Conservation (phyloP, 257 asterid genomes). For the Eucommia ulmoides region DNA sequence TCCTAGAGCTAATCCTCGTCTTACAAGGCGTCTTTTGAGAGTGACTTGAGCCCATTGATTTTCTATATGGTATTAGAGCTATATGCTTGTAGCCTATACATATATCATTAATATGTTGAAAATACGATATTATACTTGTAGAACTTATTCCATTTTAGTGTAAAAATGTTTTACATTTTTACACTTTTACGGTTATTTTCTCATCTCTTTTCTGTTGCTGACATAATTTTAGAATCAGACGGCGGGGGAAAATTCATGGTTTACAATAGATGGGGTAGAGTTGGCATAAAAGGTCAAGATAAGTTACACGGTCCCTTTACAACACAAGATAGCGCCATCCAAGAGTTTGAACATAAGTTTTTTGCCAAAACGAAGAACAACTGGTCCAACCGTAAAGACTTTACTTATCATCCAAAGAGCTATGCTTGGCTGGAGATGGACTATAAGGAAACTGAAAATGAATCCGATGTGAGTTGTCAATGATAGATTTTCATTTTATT, state of each 20-base stretch:
- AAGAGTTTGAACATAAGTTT: constrained; percentile 61
- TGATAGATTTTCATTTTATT: too few species aligned
- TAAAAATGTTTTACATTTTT: too few species aligned
- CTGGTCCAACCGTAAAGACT: constrained; percentile 53
- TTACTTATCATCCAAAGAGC: constrained; percentile 36
- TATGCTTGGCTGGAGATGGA: constrained; percentile 97
- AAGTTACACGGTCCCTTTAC: constrained; percentile 48
- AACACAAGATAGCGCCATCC: constrained; percentile 41
- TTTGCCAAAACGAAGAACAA: constrained; percentile 55
- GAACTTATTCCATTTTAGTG: too few species aligned
- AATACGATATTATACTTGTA: too few species aligned
- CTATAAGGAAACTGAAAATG: constrained; percentile 46
- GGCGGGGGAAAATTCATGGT: constrained; percentile 63
- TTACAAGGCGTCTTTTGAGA: too few species aligned
- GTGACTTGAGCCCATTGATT: too few species aligned
- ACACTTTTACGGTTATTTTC: too few species aligned
- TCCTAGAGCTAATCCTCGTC: too few species aligned
- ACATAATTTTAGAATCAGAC: constrained; percentile 72
- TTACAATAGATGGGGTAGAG: constrained; percentile 92
- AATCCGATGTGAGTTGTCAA: constrained; percentile 48
- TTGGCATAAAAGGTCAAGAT: constrained; percentile 83
- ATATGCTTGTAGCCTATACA: too few species aligned
- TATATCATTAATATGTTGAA: too few species aligned
- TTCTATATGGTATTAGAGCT: too few species aligned
- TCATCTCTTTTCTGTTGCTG: too few species aligned